Conservation (phyloP, 129 eudicot species). For the Pulicaria dysenterica region DNA sequence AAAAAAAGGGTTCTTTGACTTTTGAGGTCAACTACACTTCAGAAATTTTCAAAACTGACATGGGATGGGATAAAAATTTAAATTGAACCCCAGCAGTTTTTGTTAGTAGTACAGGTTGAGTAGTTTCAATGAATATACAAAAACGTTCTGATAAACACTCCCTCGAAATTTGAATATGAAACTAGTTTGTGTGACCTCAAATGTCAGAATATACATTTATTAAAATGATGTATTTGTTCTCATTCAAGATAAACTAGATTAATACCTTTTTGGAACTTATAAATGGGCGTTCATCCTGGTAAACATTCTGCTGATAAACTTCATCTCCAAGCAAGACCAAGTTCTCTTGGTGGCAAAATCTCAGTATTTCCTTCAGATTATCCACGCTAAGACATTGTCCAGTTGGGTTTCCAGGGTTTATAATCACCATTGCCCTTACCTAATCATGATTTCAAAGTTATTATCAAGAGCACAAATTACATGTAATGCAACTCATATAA, state of each 20-base stretch:
- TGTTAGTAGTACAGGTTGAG: not conserved
- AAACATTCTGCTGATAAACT: slow-evolving; percentile 97
- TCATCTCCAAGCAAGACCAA: slow-evolving; percentile 90
- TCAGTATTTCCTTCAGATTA: slow-evolving; percentile 67
- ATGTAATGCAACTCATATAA: not conserved
- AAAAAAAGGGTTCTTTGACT: slow-evolving; percentile 9
- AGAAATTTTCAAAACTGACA: not conserved
- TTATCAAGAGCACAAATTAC: slow-evolving; percentile 13
- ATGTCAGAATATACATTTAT: not conserved
- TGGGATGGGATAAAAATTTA: slow-evolving; percentile 3
- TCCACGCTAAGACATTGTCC: slow-evolving; percentile 93
- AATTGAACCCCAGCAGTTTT: slow-evolving; percentile 11
- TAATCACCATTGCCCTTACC: slow-evolving; percentile 98
- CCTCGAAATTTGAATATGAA: not conserved
- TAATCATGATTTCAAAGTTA: slow-evolving; percentile 28
- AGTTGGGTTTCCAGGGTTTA: slow-evolving; percentile 99
- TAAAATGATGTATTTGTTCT: not conserved
- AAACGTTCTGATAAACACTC: not conserved
- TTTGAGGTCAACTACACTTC: slow-evolving; percentile 14
- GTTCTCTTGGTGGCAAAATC: slow-evolving; percentile 76
- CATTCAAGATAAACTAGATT: not conserved
- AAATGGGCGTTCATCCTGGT: slow-evolving; percentile 98
- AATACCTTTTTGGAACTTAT: slow-evolving; percentile 88
- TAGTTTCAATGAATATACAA: not conserved
- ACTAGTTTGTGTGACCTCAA: slow-evolving; percentile 8